Evolutionary conservation across 2,329 filamentous ascomycete species (phyloP).

Genomic region (Diaporthe nobilis): DNA sequence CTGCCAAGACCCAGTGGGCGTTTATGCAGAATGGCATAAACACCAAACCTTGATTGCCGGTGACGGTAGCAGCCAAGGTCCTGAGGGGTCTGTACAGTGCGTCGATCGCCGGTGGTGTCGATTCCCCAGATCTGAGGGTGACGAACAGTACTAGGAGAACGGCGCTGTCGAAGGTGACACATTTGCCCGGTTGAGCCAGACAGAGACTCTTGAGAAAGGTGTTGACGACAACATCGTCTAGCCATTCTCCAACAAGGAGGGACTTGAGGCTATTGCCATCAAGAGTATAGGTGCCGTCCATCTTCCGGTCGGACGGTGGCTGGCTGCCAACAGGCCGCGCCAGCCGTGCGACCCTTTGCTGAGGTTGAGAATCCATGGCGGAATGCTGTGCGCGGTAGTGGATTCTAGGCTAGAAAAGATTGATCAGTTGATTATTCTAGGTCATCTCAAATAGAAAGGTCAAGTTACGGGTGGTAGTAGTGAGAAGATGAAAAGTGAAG

Average conservation of each 20-base stretch:
- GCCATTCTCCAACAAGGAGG: fast-evolving
- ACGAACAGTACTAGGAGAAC: fast-evolving
- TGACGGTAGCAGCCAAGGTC: slow-evolving; percentile 2
- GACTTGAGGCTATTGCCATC: fast-evolving
- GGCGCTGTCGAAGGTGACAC: background rate
- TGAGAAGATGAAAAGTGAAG: background rate
- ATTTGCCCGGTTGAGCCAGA: background rate
- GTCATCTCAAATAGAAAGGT: background rate
- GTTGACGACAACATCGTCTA: background rate
- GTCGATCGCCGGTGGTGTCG: too few species aligned
- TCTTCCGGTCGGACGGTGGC: background rate
- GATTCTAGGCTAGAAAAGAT: too few species aligned
- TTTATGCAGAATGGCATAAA: background rate
- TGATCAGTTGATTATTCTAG: background rate
- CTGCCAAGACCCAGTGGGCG: background rate
- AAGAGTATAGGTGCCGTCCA: background rate
- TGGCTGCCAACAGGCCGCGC: background rate
- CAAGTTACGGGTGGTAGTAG: background rate
- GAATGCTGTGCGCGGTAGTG: background rate
- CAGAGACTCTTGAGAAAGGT: background rate
- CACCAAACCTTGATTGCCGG: background rate
- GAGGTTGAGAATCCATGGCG: background rate
- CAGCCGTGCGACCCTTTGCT: background rate
- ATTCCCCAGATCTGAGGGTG: background rate
- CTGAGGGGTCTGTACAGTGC: background rate